Percentiles rank a stretch among this genome's conserved stretches.
These are phyloP conservation scores for Hypericum androsaemum DNA, from an alignment of 345 rosid genomes.

Conservation along the genomic window DNA sequence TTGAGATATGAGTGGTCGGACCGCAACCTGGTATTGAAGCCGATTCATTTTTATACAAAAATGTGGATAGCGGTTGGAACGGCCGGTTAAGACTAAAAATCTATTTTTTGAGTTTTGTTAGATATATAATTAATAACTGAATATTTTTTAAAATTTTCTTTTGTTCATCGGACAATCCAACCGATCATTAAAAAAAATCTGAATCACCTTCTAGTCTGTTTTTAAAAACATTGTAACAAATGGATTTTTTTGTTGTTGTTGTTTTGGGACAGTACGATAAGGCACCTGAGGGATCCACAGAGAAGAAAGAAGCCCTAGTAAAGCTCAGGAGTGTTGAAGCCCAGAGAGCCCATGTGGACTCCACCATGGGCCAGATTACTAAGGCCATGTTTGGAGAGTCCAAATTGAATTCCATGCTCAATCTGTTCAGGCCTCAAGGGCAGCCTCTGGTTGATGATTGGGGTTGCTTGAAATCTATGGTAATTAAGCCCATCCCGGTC, in stretches of 20 bases:
- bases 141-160: too few species aligned
- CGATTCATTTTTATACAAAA: too few species aligned
- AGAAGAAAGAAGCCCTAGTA: conserved; percentile 35
- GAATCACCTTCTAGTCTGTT: conserved; percentile 1
- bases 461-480: conserved; percentile 39
- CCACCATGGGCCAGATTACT: conserved; percentile 23
- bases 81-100: too few species aligned
- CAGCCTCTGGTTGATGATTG: conserved; percentile 56
- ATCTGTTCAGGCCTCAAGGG: conserved; percentile 29
- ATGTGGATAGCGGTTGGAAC: too few species aligned
- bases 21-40: too few species aligned
- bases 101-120: too few species aligned
- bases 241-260: too few species aligned
- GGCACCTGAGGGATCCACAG: conserved; percentile 27
- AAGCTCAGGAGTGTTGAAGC: conserved; percentile 16
- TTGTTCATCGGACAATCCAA: neutral
- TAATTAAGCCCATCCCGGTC: neutral
- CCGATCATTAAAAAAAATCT: too few species aligned
- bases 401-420: conserved; percentile 22
- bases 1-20: too few species aligned
- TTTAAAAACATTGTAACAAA: neutral
- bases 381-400: conserved; percentile 20
- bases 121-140: neutral
- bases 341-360: conserved; percentile 30
- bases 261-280: conserved; percentile 22